These are phyloP conservation scores for Berberis vulgaris DNA, from an alignment of 164 flowering plant species.

Conservation along the genomic window DNA sequence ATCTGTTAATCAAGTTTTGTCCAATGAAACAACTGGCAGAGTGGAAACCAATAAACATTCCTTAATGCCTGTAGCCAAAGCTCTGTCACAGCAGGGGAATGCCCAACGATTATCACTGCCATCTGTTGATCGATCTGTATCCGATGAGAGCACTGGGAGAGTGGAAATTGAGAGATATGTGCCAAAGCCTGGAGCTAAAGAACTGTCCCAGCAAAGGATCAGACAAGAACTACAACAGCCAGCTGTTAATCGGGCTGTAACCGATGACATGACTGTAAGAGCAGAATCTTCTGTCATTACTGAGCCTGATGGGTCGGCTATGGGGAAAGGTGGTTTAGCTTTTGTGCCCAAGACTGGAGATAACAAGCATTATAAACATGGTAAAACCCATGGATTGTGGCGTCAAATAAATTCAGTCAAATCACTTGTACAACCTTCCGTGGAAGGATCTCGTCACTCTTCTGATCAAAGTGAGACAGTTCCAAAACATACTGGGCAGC, in stretches of 20 bases:
- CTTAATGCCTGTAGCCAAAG: conserved; percentile 73
- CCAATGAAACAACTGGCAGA: conserved; percentile 22
- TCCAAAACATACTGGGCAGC: conserved; percentile 24
- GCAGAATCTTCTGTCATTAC: conserved; percentile 7
- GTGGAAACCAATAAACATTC: background rate
- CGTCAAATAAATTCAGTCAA: conserved; percentile 46
- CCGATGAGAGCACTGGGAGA: conserved; percentile 39
- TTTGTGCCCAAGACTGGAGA: conserved; percentile 37
- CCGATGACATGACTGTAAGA: too few species aligned
- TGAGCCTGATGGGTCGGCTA: conserved; percentile 14
- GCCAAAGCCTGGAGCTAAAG: conserved; percentile 83
- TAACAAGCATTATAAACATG: conserved; percentile 39
- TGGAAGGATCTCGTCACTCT: conserved; percentile 21
- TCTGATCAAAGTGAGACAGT: conserved; percentile 16
- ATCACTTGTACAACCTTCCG: conserved; percentile 3
- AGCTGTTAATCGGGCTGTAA: background rate
- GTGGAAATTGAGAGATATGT: conserved; percentile 96
- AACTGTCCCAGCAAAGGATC: background rate
- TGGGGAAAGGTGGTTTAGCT: conserved; percentile 20
- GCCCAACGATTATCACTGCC: conserved; percentile 25
- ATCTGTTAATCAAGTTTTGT: conserved; percentile 17
- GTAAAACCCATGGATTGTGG: conserved; percentile 62
- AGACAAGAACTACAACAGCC: background rate
- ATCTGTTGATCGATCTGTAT: conserved; percentile 16
- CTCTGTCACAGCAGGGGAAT: conserved; percentile 66